A percentile compares a stretch with the other conserved stretches of the same genome.
phyloP scores from a whole-genome alignment of 208 protist species.

The Leishmania turanica region DNA sequence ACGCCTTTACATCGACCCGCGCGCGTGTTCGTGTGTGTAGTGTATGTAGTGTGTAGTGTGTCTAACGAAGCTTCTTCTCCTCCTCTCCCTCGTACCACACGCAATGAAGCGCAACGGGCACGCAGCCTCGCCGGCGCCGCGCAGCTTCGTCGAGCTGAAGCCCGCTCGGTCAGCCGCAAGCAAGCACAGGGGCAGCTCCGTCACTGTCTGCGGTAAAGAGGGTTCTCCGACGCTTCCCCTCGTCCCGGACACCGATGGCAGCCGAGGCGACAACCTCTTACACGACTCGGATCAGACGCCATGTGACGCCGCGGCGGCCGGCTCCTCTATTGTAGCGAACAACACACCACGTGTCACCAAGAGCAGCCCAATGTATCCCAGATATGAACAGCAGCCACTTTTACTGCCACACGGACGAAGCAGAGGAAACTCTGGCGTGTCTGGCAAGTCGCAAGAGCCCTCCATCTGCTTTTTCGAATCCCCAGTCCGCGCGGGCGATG shows the following conservation, averaged over 20 bases:
- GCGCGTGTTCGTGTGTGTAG: not conserved
- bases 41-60: not conserved
- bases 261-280: not conserved
- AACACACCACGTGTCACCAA: not conserved
- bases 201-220: not conserved
- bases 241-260: not conserved
- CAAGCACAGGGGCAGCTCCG: not conserved
- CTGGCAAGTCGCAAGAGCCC: not conserved
- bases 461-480: not conserved
- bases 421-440: not conserved
- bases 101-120: constrained; percentile 22
- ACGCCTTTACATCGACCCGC: too few species aligned
- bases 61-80: not conserved
- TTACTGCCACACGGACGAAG: not conserved
- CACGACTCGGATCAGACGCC: not conserved
- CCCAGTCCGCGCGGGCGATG: not conserved
- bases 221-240: not conserved
- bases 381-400: not conserved
- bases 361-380: not conserved
- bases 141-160: constrained; percentile 23
- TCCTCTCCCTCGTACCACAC: not conserved
- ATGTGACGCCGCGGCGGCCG: not conserved
- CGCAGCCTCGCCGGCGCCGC: constrained; percentile 8
- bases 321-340: not conserved
- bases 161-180: not conserved